A percentile compares a stretch with the other conserved stretches of the same genome.
Evolutionary conservation across 2,329 filamentous ascomycete genomes (phyloP).

Genomic region (Trematosphaeria pertusa): DNA sequence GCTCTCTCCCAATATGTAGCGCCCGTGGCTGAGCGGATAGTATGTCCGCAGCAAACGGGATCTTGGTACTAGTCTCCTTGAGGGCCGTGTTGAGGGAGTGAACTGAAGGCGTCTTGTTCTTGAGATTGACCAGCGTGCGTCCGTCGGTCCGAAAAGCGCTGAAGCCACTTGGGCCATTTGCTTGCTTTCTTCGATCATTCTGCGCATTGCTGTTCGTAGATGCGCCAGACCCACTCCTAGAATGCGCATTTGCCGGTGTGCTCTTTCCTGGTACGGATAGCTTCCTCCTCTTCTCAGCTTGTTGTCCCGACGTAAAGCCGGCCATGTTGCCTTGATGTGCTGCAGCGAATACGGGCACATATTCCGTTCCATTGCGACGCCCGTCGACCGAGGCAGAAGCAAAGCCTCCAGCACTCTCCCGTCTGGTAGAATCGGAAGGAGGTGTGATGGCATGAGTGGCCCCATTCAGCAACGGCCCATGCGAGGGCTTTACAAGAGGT

Average conservation of each 20-base stretch:
- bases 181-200: neutral
- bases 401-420: neutral
- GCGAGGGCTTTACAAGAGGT: too few relatives aligned
- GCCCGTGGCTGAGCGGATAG: slow-evolving; percentile 10
- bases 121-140: too few relatives aligned
- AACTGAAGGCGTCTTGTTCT: slow-evolving; percentile 23
- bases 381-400: neutral
- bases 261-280: too few relatives aligned
- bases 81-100: slow-evolving; percentile 29
- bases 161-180: too few relatives aligned
- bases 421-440: too few relatives aligned
- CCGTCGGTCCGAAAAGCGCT: too few relatives aligned
- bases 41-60: slow-evolving; percentile 5
- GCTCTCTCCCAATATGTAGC: slow-evolving; percentile 16
- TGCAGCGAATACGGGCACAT: slow-evolving; percentile 6
- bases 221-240: neutral
- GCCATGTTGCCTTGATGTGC: too few relatives aligned
- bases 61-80: slow-evolving; percentile 17
- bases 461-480: too few relatives aligned
- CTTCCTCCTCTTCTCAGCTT: slow-evolving; percentile 33
- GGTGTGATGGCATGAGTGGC: too few relatives aligned
- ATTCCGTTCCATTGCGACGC: slow-evolving; percentile 2
- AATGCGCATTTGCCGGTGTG: neutral
- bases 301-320: too few relatives aligned
- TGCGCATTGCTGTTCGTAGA: too few relatives aligned